Evolutionary conservation across 139 green algal species (phyloP).

Genomic region (Chlamydomonas incerta): DNA sequence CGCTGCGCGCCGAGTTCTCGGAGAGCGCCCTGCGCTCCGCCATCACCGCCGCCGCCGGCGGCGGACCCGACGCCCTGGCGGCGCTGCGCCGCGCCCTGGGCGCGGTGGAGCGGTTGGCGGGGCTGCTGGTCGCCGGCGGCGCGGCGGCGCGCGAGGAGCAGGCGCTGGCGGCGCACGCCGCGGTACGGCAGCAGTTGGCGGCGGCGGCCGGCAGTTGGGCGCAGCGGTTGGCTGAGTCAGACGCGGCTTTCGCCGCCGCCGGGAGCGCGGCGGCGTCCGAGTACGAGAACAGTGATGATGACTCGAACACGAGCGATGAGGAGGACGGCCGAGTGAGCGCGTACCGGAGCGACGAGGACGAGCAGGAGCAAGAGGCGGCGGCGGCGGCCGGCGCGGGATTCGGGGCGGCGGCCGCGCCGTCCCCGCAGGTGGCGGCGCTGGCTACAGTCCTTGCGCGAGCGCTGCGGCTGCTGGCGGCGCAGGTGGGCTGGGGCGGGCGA

Average conservation of each 20-base stretch:
- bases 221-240: too few species aligned
- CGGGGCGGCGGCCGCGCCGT: background rate
- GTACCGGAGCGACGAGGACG: too few species aligned
- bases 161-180: constrained; percentile 15
- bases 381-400: background rate
- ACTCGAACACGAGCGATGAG: too few species aligned
- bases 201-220: background rate
- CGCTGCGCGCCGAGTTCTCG: constrained; percentile 31
- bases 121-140: constrained; percentile 41
- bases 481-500: constrained; percentile 55
- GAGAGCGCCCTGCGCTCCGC: background rate
- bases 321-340: too few species aligned
- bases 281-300: too few species aligned
- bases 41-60: background rate
- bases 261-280: too few species aligned
- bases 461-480: constrained; percentile 50
- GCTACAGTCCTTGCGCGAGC: constrained; percentile 10
- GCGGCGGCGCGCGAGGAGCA: constrained; percentile 40
- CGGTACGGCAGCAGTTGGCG: constrained; percentile 1
- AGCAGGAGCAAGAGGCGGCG: background rate
- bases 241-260: too few species aligned
- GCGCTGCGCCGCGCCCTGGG: background rate
- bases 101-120: constrained; percentile 42
- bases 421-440: background rate
- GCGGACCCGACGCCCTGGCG: background rate